Base-by-base conservation (phyloP, 2,329 filamentous ascomycete species). In the Colletotrichum spaethianum region DNA sequence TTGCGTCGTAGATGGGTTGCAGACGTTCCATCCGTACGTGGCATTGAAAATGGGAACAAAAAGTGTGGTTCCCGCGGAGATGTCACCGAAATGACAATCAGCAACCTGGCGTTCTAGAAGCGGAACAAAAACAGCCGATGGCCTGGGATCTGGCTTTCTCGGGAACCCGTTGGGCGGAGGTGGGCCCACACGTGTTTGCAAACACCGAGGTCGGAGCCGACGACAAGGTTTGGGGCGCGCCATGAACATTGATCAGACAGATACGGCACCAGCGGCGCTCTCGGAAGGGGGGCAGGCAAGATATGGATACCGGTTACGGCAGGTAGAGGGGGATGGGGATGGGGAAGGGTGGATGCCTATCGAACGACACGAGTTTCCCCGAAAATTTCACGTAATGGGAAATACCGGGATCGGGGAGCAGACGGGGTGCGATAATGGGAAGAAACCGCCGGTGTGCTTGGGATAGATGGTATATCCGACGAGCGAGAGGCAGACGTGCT, bases 301-400 rank as follows among this genome's bases (percentile, higher is more conserved):
- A 53, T 31, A 52, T 18, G 23, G 23, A 52, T 38, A 26, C 44
- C 44, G 44, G 38, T 36, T 38, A 23, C 3, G 12, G 28, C 40
- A 60, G 20, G 20, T 60, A 56, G 11, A 56, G 11, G 33, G 33
- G 33, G 7, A 36, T 31, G 52, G 31, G 52, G 55, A 16, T n/a
- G 20, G 40, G 33, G 33, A 31, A 23, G 9, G 33, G 18, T 33
- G 23, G 57, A 18, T 28, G 42, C 3, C 12, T 18, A 48, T 33
- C 3, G 20, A 46, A 46, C 31, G 18, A 53, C 57, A 65, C 69
- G 65, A 60, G 31, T 53, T 63, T 46, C 48, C n/a, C 69, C 65
- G 52, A 63, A 63, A 63, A 40, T 60, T 40, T 69, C 69, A 69
- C 69, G 59, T 63, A 63, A 69, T 46, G 48, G 65, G 52, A 69